These are phyloP conservation scores for Entomortierella beljakovae DNA, from an alignment of 192 early-diverging fungal genomes.

Conservation along the genomic window DNA sequence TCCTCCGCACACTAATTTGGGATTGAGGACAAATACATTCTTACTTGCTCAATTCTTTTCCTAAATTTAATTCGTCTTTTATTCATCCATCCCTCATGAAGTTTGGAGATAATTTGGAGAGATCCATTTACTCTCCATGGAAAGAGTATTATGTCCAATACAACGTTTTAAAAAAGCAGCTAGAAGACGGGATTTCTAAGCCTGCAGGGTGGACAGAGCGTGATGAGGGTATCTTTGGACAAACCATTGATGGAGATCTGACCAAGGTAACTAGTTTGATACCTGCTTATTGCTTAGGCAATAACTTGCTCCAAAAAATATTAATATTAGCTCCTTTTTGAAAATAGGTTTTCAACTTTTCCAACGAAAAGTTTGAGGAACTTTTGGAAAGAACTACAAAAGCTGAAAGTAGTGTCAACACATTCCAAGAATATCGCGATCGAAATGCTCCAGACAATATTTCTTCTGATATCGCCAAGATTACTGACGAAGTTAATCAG, in stretches of 20 bases:
- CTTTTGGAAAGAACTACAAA: conserved; percentile 76
- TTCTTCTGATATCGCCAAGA: conserved; percentile 74
- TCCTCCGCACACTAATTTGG: background rate
- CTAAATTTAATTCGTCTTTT: background rate
- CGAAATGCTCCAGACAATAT: conserved; percentile 65
- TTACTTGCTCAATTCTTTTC: background rate
- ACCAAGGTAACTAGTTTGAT: conserved; percentile 78
- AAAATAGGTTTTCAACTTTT: conserved; percentile 74
- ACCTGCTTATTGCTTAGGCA: no score
- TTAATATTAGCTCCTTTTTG: background rate
- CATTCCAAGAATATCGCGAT: conserved; percentile 53
- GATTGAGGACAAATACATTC: background rate
- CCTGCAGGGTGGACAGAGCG: conserved; percentile 83
- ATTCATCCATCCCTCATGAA: conserved; percentile 70
- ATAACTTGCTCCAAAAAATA: background rate
- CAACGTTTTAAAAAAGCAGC: conserved; percentile 83
- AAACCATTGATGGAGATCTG: conserved; percentile 87
- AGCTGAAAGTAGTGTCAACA: conserved; percentile 67
- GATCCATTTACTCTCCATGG: conserved; percentile 83
- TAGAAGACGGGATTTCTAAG: conserved; percentile 75
- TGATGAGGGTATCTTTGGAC: conserved; percentile 93
- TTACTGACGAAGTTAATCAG: conserved; percentile 83
- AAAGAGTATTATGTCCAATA: conserved; percentile 84
- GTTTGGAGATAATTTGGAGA: conserved; percentile 86
- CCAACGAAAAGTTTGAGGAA: conserved; percentile 79